phyloP scores from a whole-genome alignment of 495 filamentous ascomycete genomes.

The Collariella sp. region DNA sequence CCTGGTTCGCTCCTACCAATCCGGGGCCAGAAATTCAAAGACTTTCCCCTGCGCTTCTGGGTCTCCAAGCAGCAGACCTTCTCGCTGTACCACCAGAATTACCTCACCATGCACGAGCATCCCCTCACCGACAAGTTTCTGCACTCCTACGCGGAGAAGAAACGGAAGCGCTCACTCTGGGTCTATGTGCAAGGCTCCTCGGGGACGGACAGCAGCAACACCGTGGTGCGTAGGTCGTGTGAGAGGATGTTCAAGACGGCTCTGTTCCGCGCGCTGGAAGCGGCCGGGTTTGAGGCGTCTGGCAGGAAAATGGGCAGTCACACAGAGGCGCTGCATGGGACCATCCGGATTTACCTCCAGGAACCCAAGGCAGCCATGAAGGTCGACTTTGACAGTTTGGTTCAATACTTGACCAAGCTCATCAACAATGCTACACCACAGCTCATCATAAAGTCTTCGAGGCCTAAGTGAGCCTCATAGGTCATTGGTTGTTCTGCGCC shows the following conservation, averaged over 20 bases:
- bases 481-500: too few species aligned
- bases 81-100: constrained; percentile 17
- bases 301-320: constrained; percentile 32
- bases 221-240: constrained; percentile 44
- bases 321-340: constrained; percentile 19
- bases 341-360: constrained; percentile 16
- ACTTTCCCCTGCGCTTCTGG: constrained; percentile 1
- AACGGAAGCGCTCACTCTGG: constrained; percentile 43
- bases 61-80: constrained; percentile 18
- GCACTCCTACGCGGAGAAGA: constrained; percentile 19
- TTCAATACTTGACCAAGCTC: background rate
- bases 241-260: constrained; percentile 44
- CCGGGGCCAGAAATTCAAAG: background rate
- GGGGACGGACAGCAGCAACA: constrained; percentile 24
- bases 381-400: background rate
- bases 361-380: constrained; percentile 15
- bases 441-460: background rate
- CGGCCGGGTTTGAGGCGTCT: constrained; percentile 45
- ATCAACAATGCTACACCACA: background rate
- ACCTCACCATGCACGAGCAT: constrained; percentile 26
- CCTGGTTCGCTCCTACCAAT: background rate
- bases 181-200: constrained; percentile 28
- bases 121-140: constrained; percentile 27
- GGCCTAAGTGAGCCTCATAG: background rate
- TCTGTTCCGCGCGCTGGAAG: constrained; percentile 39